phyloP scores from a whole-genome alignment of 2,329 filamentous ascomycete species.

The Claviceps purpurea region DNA sequence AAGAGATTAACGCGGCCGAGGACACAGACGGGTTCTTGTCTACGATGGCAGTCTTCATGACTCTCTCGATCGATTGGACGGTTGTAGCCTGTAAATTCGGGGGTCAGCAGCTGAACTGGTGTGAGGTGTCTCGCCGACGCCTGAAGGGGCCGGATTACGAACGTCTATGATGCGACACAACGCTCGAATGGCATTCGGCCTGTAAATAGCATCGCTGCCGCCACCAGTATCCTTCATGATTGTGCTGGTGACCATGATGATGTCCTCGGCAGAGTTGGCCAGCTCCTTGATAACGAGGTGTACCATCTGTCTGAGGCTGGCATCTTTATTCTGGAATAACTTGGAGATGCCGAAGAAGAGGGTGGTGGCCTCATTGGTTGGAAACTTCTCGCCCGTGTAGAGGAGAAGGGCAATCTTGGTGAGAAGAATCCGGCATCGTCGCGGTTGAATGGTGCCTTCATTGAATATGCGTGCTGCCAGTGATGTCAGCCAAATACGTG shows the following conservation, averaged over 20 bases:
- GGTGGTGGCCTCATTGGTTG: constrained; percentile 90
- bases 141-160: constrained; percentile 21
- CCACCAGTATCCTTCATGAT: constrained; percentile 99
- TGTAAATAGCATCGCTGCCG: constrained; percentile 83
- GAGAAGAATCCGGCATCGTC: constrained; percentile 92
- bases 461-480: constrained; percentile 84
- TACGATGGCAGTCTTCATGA: constrained; percentile 98
- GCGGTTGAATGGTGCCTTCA: constrained; percentile 87
- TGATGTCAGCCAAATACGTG: constrained; percentile 3
- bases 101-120: not conserved
- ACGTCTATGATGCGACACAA: constrained; percentile 95
- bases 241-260: constrained; percentile 98
- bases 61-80: constrained; percentile 92
- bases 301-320: constrained; percentile 95
- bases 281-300: constrained; percentile 98
- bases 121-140: not conserved
- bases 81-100: constrained; percentile 56
- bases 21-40: constrained; percentile 97
- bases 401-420: constrained; percentile 95
- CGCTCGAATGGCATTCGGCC: constrained; percentile 90
- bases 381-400: constrained; percentile 94
- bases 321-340: constrained; percentile 99
- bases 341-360: constrained; percentile 99
- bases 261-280: constrained; percentile 88
- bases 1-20: constrained; percentile 88